Evolutionary conservation across 306 rosid genomes (phyloP), one percentile per base, ranked within the genome.

Genomic region (Oxytropis ochrocephala): DNA sequence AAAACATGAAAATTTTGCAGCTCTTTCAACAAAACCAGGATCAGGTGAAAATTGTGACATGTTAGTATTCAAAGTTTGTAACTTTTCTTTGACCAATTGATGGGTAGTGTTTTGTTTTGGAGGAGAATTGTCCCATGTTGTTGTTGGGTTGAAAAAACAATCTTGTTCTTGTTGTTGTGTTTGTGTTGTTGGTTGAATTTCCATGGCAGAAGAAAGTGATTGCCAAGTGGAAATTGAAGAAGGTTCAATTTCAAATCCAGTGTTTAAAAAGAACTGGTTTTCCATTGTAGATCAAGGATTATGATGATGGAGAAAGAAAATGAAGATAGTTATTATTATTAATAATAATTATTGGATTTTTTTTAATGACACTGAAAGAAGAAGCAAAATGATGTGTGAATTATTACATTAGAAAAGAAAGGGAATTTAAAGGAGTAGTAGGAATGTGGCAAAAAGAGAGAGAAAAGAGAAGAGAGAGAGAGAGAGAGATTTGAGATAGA

Each of bases 11-110:
- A 94, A 86, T 74, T 87, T 87, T 5, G 97, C 97, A 13, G 99
- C 99, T 29, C 99, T 82, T 73, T 84, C 97, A 2, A 85, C 99
- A 60, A 94, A 94, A 8, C 99, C 99, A 33, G 96, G 99, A 76
- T 94, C 97, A 41, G 89, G 73, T 0, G 94, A 84, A 78, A 91
- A 88, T 38, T 83, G 88, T 0, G 84, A 83, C 8, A 93, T 84
- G 56, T 62, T 75, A 16, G 98, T 83, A 79, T 78, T 89, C 83
- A 86, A 47, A 19, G 79, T 70, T 65, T 78, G 48, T 2, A 63
- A 55, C 32, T 73, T 78, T 38, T 79, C 85, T 14, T 79, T 83
- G 36, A 70, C 56, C 74, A 73, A 74, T 30, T 75, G 82, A 29
- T 75, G 76, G 49, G 77, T 64, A 75, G 72, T 56, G 76, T 46